Evolutionary conservation across 1,284 basidiomycete species (phyloP).

Genomic region (Fomes fomentarius): DNA sequence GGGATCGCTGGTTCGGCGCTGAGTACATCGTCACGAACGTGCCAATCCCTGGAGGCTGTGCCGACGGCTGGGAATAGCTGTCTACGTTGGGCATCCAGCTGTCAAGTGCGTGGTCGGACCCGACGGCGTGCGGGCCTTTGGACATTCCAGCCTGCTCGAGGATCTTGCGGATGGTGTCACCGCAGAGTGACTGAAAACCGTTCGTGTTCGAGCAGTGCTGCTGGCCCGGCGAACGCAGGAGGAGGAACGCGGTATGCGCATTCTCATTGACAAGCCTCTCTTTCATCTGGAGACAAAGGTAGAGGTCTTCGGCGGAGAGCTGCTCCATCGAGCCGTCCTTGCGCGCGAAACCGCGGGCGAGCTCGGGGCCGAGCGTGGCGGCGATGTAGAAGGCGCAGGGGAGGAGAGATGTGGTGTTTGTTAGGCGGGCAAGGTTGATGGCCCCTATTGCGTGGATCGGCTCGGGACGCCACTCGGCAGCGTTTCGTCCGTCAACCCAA

Average conservation of each 20-base stretch:
- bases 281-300: slow-evolving; percentile 5
- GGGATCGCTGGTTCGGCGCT: background rate
- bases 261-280: slow-evolving; percentile 1
- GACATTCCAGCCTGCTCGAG: slow-evolving; percentile 1
- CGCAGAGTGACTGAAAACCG: background rate
- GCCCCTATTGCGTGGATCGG: slow-evolving; percentile 13
- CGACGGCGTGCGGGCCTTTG: slow-evolving; percentile 5
- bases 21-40: background rate
- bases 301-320: slow-evolving; percentile 7
- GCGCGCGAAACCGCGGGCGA: slow-evolving; percentile 4
- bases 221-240: background rate
- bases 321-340: slow-evolving; percentile 10
- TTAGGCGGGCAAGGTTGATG: slow-evolving; percentile 15
- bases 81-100: slow-evolving; percentile 10
- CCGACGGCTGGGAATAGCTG: background rate
- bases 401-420: slow-evolving; percentile 7
- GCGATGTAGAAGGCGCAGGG: slow-evolving; percentile 14
- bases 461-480: slow-evolving; percentile 2
- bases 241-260: background rate
- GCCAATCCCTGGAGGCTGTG: background rate
- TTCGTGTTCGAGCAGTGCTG: background rate
- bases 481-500: slow-evolving; percentile 2
- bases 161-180: background rate
- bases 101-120: slow-evolving; percentile 10
- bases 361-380: slow-evolving; percentile 8